Conservation (phyloP, 768 basidiomycete species). For the Boletus reticulatus region DNA sequence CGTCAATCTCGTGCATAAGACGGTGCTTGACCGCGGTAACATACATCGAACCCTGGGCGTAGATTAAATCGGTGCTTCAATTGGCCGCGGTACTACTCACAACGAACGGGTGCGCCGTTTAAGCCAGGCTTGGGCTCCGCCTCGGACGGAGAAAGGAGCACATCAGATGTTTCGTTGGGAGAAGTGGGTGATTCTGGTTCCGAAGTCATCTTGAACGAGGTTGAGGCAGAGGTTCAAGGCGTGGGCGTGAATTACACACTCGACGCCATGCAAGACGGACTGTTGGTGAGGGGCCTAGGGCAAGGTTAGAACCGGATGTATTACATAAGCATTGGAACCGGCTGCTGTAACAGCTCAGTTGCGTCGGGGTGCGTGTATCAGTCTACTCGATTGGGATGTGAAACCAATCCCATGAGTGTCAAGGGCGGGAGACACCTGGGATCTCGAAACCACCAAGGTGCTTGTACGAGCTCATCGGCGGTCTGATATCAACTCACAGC, state of each 20-base stretch:
- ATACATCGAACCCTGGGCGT: conserved; percentile 76
- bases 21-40: conserved; percentile 33
- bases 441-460: background rate
- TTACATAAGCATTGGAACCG: conserved; percentile 10
- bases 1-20: conserved; percentile 17
- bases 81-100: conserved; percentile 45
- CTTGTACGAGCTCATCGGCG: conserved; percentile 1
- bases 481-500: background rate
- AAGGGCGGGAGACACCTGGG: background rate
- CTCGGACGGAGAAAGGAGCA: conserved; percentile 44
- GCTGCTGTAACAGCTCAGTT: conserved; percentile 6
- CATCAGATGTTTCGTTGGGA: conserved; percentile 64
- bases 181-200: conserved; percentile 33
- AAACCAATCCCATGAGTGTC: conserved; percentile 6
- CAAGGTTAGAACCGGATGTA: background rate
- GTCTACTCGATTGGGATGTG: background rate
- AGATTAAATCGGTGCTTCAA: conserved; percentile 8
- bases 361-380: background rate
- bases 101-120: conserved; percentile 73
- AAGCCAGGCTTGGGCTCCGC: conserved; percentile 72
- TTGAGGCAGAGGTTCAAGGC: background rate
- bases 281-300: background rate
- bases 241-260: background rate
- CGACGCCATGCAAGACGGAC: background rate
- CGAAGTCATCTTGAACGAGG: conserved; percentile 15